A percentile compares a stretch with the other conserved stretches of the same genome.
phyloP scores from a whole-genome alignment of 352 stramenopile species.

The Globisporangium echinulatum region DNA sequence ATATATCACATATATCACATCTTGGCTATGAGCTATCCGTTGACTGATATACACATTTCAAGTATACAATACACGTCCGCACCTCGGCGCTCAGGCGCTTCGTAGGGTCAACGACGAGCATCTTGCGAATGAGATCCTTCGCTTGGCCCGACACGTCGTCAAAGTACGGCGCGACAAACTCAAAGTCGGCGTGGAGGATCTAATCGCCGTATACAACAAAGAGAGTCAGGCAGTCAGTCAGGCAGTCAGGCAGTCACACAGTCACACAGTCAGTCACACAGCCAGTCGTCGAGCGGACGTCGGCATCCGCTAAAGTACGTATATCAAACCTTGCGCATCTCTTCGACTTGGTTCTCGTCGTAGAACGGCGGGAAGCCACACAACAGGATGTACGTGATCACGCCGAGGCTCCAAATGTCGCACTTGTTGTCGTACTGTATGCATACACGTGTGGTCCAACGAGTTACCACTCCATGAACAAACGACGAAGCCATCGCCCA shows the following conservation, averaged over 20 bases:
- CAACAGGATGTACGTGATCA: conserved; percentile 92
- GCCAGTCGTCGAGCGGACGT: not conserved
- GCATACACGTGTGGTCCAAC: no score
- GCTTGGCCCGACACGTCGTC: conserved; percentile 83
- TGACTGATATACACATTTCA: no score
- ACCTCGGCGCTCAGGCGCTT: conserved; percentile 62
- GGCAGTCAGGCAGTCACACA: not conserved
- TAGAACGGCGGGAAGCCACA: conserved; percentile 97
- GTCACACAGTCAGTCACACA: not conserved
- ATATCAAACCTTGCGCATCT: conserved; percentile 57
- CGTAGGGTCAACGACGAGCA: conserved; percentile 88
- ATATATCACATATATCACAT: no score
- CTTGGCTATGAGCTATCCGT: no score
- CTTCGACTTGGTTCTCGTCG: conserved; percentile 85
- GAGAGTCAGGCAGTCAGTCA: not conserved
- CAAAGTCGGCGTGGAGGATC: conserved; percentile 79
- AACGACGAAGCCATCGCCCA: no score
- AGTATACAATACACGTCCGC: not conserved
- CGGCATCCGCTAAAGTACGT: not conserved
- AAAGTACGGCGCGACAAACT: conserved; percentile 93
- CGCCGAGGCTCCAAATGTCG: conserved; percentile 93
- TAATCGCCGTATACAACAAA: conserved; percentile 2
- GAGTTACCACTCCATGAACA: no score
- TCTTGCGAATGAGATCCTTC: conserved; percentile 91
- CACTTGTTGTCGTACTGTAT: conserved; percentile 91